Base-by-base conservation (phyloP, 2,329 filamentous ascomycete genomes). In the Aspergillus pseudotamarii region DNA sequence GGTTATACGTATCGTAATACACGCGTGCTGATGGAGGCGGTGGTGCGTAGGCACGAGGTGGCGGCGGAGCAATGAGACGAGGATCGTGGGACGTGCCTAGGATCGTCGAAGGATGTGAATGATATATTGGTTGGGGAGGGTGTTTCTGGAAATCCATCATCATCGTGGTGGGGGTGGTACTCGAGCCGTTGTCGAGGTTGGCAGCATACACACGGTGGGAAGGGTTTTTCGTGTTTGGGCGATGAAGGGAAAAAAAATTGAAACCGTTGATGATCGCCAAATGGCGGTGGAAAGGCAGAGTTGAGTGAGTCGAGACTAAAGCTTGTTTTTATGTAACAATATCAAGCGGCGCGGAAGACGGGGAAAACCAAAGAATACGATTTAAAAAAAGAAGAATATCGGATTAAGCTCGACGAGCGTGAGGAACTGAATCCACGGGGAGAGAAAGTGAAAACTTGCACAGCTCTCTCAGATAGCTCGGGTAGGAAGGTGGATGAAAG, bases 21-120 rank as follows among this genome's bases (percentile, higher is more conserved):
- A 26, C 30, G 19, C 53, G 61, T 36, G 61, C 41, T 36, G 63
- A 57, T 26, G 62, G 41, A 23, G 63, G 57, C 1, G 59, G 64
- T 12, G 65, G 58, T 46, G 61, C 56, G 53, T 61, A 60, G 54
- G 63, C 23, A 45, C 56, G 63, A 46, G 57, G 46, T 26, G 61
- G 62, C 56, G 66, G 60, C 48, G 58, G 65, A 19, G 70, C 71
- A 60, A 75, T 68, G 26, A 68, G 65, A 58, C 71, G 72, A 64
- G 73, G 64, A 59, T 75, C 73, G 60, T 72, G 73, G n/a, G 74
- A 67, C 46, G 64, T 64, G 45, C 72, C 71, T 51, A 76, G 21
- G 70, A 38, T 73, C 70, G 21, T 73, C 74, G 16, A 55, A 34
- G 74, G 72, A 57, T 75, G 75, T 19, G 73, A 68, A 57, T 75